A percentile compares a stretch with the other conserved stretches of the same genome.
These are phyloP conservation scores for Tuber aestivum DNA, from an alignment of 495 filamentous ascomycete species.

Conservation along the genomic window DNA sequence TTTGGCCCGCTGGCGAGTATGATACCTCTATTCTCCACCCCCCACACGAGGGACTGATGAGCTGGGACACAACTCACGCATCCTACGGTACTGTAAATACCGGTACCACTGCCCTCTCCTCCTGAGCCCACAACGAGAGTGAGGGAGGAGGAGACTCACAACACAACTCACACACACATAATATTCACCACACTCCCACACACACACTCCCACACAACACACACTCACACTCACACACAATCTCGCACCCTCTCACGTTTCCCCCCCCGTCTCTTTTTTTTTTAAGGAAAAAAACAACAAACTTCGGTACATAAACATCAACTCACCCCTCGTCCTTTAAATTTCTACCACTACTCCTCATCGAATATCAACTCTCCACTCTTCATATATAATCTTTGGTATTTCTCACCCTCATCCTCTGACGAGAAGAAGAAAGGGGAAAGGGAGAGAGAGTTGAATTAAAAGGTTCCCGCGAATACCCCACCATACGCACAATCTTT, in stretches of 20 bases:
- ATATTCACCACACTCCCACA: not conserved
- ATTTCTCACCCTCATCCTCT: not conserved
- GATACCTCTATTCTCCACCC: not conserved
- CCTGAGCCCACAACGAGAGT: not conserved
- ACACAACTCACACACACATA: not conserved
- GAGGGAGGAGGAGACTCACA: not conserved
- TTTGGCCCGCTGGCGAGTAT: constrained; percentile 1
- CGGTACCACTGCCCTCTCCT: not conserved
- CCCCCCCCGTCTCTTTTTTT: not conserved
- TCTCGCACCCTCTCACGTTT: not conserved
- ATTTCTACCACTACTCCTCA: not conserved
- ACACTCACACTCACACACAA: not conserved
- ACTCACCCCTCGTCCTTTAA: not conserved
- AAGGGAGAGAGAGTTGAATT: not conserved
- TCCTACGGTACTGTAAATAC: not conserved
- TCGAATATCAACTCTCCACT: not conserved
- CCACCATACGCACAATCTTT: constrained; percentile 1
- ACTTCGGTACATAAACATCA: not conserved
- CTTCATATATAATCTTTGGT: not conserved
- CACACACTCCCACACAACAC: not conserved
- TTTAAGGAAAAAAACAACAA: not conserved
- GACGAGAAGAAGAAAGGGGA: not conserved
- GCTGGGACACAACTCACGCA: constrained; percentile 3
- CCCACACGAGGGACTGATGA: not conserved
- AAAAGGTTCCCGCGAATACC: constrained; percentile 1